Base-by-base conservation (phyloP, 331 rosid genomes). In the Malus hybrid region DNA sequence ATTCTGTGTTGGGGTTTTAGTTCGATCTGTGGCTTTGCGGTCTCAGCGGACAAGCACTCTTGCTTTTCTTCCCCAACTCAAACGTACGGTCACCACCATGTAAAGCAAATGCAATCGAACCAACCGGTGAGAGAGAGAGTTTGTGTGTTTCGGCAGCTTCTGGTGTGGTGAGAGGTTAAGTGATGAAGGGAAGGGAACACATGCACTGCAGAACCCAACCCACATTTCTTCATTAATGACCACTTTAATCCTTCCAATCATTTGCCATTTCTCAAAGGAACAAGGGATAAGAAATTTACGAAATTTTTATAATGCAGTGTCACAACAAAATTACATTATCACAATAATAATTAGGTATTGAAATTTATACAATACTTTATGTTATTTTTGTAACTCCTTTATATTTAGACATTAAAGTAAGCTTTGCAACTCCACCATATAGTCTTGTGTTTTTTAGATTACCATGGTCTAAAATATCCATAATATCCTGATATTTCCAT, bases 11-110 rank as follows among this genome's bases (percentile, higher is more conserved):
- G 52, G 15, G 64, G 64, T 58, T 58, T 71, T 70, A 65, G 84
- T 60, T 71, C 61, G 81, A 71, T 78, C 86, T 70, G 82, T 80
- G 86, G 90, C 78, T 86, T 22, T 83, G 84, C 86, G 88, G 64
- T 79, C 74, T 50, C n/a, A 50, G 73, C 75, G 57, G 68, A 60
- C 26, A 42, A 26, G 13, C 19, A 61, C 18, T 11, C 30, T 12
- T 26, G 10, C 29, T 68, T 64, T 39, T 39, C 26, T 24, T 24
- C 18, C 11, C 32, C 18, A 64, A 63, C 46, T 46, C 10, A 16
- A 24, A 52, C 30, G 69, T 15, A 61, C 69, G 69, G 68, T 60
- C 44, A 50, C 77, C 61, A 48, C 28, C 28, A 74, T 74, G 77
- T 28, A 39, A 62, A 19, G 64, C 64, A 60, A 9, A 60, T 13